phyloP scores from a whole-genome alignment of 2,329 filamentous ascomycete genomes.

The Incumbomyces lentus region DNA sequence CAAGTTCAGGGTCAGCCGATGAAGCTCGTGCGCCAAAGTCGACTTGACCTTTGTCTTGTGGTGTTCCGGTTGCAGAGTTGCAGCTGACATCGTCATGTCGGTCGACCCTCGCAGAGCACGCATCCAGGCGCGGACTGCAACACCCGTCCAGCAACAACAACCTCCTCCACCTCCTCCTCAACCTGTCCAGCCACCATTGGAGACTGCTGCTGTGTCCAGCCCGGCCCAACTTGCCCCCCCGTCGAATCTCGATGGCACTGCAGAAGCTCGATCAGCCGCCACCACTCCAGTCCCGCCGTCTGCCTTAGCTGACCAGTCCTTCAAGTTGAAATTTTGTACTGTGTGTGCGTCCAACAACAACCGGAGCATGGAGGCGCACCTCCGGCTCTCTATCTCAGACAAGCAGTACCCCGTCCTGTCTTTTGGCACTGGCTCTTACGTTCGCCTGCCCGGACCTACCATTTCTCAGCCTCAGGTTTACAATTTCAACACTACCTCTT shows the following conservation, averaged over 20 bases:
- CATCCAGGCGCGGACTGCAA: constrained; percentile 32
- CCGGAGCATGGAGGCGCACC: constrained; percentile 99
- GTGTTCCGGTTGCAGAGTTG: too few species aligned
- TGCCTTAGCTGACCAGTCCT: constrained; percentile 43
- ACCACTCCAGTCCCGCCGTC: constrained; percentile 12
- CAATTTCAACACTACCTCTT: constrained; percentile 94
- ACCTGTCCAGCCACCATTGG: constrained; percentile 2
- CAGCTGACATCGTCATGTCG: constrained; percentile 27
- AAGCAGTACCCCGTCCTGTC: constrained; percentile 93
- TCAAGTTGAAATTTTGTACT: constrained; percentile 92
- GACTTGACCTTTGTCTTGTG: not conserved
- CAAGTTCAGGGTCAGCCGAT: not conserved
- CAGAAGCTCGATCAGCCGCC: constrained; percentile 9
- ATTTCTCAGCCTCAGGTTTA: constrained; percentile 95
- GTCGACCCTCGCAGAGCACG: constrained; percentile 43
- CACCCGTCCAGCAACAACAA: constrained; percentile 30
- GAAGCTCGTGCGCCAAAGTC: not conserved
- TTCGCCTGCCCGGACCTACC: constrained; percentile 81
- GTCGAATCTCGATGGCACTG: constrained; percentile 13
- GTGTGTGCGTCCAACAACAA: constrained; percentile 99
- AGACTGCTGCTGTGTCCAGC: constrained; percentile 6
- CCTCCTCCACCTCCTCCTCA: constrained; percentile 17
- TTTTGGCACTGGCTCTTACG: constrained; percentile 90
- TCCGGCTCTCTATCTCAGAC: constrained; percentile 71
- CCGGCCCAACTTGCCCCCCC: constrained; percentile 11